These are phyloP conservation scores for Scheffersomyces stipitis DNA, from an alignment of 805 yeast species.

Conservation along the genomic window DNA sequence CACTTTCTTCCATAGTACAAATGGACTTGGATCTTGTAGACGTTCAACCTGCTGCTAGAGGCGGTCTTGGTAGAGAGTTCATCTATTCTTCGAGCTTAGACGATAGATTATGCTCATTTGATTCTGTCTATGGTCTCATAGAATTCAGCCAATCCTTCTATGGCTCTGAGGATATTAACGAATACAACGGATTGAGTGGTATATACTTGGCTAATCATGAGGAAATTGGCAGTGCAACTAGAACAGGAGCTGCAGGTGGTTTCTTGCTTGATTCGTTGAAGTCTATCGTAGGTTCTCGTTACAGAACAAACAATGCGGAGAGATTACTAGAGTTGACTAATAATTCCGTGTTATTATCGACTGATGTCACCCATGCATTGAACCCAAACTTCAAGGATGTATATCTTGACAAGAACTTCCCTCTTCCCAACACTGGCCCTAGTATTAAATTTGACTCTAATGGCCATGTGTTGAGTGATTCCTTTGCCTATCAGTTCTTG, in stretches of 20 bases:
- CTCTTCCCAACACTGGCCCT: constrained; percentile 40
- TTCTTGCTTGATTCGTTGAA: constrained; percentile 24
- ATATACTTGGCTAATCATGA: constrained; percentile 41
- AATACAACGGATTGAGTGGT: constrained; percentile 27
- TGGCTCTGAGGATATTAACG: constrained; percentile 11
- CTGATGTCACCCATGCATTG: constrained; percentile 44
- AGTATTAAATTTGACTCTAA: constrained; percentile 37
- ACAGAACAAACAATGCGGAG: constrained; percentile 2
- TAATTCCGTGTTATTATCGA: constrained; percentile 32
- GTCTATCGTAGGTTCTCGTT: constrained; percentile 10
- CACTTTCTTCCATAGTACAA: constrained; percentile 24
- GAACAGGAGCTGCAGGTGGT: constrained; percentile 41
- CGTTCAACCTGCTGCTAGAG: constrained; percentile 33
- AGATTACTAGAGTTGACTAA: constrained; percentile 5
- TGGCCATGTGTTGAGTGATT: constrained; percentile 39
- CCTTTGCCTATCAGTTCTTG: constrained; percentile 27
- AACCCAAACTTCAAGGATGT: constrained; percentile 39
- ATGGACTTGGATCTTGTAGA: constrained; percentile 40
- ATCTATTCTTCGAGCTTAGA: constrained; percentile 41
- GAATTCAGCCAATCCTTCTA: constrained; percentile 18
- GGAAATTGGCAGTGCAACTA: constrained; percentile 40
- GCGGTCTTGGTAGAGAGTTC: constrained; percentile 38
- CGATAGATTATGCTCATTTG: constrained; percentile 41
- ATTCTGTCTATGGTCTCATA: constrained; percentile 34
- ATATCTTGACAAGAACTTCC: constrained; percentile 33